Evolutionary conservation across 2,329 filamentous ascomycete genomes (phyloP).

Genomic region (Aspergillus ochraceoroseus): DNA sequence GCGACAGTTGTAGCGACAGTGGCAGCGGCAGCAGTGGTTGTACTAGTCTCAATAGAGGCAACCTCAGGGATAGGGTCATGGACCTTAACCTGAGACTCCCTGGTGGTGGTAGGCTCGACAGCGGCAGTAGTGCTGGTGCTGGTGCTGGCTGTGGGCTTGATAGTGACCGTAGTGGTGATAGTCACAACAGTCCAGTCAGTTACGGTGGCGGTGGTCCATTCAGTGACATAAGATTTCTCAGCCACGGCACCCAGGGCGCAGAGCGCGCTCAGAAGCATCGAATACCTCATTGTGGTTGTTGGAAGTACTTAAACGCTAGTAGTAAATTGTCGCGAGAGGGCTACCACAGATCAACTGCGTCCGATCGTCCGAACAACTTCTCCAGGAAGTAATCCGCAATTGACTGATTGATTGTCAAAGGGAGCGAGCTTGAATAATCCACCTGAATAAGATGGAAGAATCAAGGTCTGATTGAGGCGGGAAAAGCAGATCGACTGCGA

Average conservation of each 20-base stretch:
- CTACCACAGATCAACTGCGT: slow-evolving; percentile 33
- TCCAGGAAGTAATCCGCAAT: slow-evolving; percentile 33
- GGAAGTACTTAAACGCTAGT: slow-evolving; percentile 8
- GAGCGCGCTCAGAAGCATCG: slow-evolving; percentile 35
- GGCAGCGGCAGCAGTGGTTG: neutral
- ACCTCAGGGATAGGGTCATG: slow-evolving; percentile 1
- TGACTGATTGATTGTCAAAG: slow-evolving; percentile 10
- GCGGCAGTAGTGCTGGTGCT: too few relatives aligned
- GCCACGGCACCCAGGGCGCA: slow-evolving; percentile 35
- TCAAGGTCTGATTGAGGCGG: slow-evolving; percentile 8
- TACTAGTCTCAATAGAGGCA: too few relatives aligned
- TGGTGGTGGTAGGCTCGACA: slow-evolving; percentile 4
- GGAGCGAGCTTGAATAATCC: slow-evolving; percentile 7
- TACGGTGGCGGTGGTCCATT: slow-evolving; percentile 13
- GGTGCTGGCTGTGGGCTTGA: slow-evolving; percentile 8
- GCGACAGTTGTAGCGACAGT: neutral
- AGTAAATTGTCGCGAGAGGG: slow-evolving; percentile 12
- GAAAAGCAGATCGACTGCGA: slow-evolving; percentile 36
- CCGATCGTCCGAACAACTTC: slow-evolving; percentile 29
- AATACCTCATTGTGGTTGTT: slow-evolving; percentile 30
- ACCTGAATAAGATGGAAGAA: slow-evolving; percentile 8
- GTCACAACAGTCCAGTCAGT: slow-evolving; percentile 36
- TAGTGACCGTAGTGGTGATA: slow-evolving; percentile 36
- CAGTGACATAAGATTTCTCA: slow-evolving; percentile 31
- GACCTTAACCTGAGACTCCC: slow-evolving; percentile 1